Evolutionary conservation across 768 basidiomycete species (phyloP), one percentile per base, ranked within the genome.

Genomic region (Mycena maculata): DNA sequence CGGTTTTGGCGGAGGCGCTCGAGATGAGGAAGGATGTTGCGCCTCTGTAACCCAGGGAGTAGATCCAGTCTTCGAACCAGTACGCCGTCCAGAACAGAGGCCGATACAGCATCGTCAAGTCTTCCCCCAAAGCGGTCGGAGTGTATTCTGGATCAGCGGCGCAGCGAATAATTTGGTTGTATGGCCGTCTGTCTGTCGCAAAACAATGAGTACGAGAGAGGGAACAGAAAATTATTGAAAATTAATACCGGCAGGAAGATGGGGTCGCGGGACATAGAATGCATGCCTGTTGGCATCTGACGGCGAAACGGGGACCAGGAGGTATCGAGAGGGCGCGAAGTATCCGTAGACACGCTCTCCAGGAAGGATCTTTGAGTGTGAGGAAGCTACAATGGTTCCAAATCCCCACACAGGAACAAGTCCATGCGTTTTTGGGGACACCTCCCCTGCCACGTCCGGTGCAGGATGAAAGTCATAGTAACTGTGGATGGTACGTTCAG

Each of bases 81-180:
- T 85, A 92, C 1, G 91, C 84, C 0, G 90, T 91, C 90, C 90
- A 92, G 75, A 91, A 92, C 18, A 92, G 80, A 0, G 91, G 90
- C 0, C 90, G 84, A 68, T 89, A 92, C 18, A 92, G 83, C 91
- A 92, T 91, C 0, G 85, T 86, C 42, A 90, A 79, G 71, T 90
- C 90, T 74, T 92, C 90, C 1, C 78, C 76, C 1, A 73, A 67
- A 0, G 84, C 79, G 0, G 82, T 82, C 0, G 85, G 77, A 20
- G 79, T 79, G 65, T 90, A 90, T 57, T 87, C 81, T 0, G 85
- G 82, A 65, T 92, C 90, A 11, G 74, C 72, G 8, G 82, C 76
- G 66, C 90, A 92, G 16, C 90, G 86, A 16, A 84, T 83, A 50
- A 92, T 79, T 72, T 89, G 89, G 67, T 92, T 92, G 75, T 92